Evolutionary conservation across 345 rosid species (phyloP).

Genomic region (Salix caprea): DNA sequence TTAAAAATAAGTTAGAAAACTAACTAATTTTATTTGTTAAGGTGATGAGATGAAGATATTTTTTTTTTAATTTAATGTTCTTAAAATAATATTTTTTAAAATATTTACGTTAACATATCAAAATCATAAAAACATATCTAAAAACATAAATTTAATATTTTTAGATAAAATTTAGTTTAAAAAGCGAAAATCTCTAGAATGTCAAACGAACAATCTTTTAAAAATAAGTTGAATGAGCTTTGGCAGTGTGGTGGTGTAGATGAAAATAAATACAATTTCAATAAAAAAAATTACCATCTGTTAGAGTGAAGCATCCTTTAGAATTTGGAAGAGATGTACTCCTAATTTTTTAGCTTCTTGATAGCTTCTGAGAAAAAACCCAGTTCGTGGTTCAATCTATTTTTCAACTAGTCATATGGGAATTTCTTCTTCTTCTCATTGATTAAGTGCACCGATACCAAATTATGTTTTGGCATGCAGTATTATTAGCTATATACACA

Average conservation of each 20-base stretch:
- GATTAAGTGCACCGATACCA: not conserved
- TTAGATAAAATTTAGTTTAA: no score
- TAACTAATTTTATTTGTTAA: no score
- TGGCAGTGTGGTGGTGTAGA: not conserved
- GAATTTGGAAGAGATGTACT: not conserved
- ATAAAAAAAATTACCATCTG: not conserved
- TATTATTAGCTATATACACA: not conserved
- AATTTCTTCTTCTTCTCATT: constrained; percentile 5
- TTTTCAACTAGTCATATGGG: not conserved
- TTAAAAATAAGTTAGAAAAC: no score
- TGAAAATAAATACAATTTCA: not conserved
- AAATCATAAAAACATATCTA: no score
- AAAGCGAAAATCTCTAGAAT: no score
- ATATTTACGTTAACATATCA: no score
- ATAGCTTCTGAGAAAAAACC: not conserved
- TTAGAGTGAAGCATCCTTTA: no score
- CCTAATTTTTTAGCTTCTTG: not conserved
- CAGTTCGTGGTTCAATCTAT: not conserved
- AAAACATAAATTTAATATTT: no score
- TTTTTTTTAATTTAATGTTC: no score
- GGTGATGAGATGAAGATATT: no score
- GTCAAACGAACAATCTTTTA: not conserved
- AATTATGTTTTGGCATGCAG: not conserved
- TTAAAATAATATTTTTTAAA: no score
- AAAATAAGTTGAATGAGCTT: constrained; percentile 2